Conservation (phyloP, 208 protist species). For the Angomonas ambiguus region DNA sequence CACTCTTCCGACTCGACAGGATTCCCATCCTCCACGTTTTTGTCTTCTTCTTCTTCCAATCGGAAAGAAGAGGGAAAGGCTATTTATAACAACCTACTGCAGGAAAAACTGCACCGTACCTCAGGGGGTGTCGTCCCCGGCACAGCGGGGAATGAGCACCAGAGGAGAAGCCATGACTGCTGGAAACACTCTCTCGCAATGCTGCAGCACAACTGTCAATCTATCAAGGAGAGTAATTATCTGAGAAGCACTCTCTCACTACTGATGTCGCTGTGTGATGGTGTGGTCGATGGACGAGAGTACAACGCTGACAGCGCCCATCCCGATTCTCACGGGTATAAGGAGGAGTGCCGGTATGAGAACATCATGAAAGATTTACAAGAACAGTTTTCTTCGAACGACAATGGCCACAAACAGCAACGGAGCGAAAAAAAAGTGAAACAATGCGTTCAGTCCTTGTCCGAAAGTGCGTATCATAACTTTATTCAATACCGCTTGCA, state of each 20-base stretch:
- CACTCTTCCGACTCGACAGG: no score
- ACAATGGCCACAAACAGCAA: not conserved
- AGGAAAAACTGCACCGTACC: not conserved
- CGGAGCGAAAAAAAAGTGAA: slow-evolving; percentile 3
- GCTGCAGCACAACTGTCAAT: not conserved
- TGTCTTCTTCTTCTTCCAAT: no score
- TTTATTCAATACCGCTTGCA: slow-evolving; percentile 88
- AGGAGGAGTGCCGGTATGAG: not conserved
- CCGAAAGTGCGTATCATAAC: slow-evolving; percentile 56
- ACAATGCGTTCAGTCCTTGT: slow-evolving; percentile 49
- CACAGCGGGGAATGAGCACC: not conserved
- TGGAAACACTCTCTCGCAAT: not conserved
- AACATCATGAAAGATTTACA: not conserved
- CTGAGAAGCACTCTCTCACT: not conserved
- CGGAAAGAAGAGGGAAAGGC: no score
- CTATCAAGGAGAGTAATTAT: not conserved
- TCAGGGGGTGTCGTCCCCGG: not conserved
- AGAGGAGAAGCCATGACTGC: not conserved
- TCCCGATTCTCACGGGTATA: no score
- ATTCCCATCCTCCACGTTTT: no score
- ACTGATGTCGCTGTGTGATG: not conserved
- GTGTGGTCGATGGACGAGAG: not conserved
- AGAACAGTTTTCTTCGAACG: not conserved
- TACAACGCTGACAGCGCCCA: not conserved
- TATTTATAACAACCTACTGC: no score